These are phyloP conservation scores for Hibiscus mutabilis DNA, from an alignment of 345 rosid genomes.

Conservation along the genomic window DNA sequence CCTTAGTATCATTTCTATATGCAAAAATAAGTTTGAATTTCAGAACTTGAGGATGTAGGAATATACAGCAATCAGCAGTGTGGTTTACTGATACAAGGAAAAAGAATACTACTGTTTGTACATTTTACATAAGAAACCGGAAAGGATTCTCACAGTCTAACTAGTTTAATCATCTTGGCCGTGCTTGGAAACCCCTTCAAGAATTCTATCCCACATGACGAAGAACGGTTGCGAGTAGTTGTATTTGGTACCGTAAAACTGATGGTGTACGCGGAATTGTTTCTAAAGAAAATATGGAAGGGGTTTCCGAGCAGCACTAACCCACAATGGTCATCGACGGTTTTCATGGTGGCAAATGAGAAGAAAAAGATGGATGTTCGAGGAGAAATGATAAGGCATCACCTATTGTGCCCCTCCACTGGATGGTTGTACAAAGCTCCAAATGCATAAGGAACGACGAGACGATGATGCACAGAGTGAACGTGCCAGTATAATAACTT, in stretches of 20 bases:
- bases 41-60: not conserved
- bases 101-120: not conserved
- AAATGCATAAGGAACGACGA: slow-evolving; percentile 74
- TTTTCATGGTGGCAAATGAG: not conserved
- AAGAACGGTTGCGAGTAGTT: not conserved
- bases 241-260: not conserved
- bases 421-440: slow-evolving; percentile 85
- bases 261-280: not conserved
- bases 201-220: not conserved
- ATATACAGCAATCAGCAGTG: not conserved
- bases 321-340: not conserved
- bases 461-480: slow-evolving; percentile 79
- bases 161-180: not conserved
- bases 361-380: not conserved
- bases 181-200: not conserved
- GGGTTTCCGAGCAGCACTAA: not conserved
- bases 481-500: slow-evolving; percentile 70
- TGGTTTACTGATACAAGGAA: not conserved
- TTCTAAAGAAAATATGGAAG: not conserved
- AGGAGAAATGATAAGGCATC: not conserved
- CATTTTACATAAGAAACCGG: not conserved
- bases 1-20: not conserved
- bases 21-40: not conserved
- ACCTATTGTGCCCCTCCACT: not conserved
- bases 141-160: not conserved